A percentile compares a stretch with the other conserved stretches of the same genome.
Conservation (phyloP, 495 filamentous ascomycete genomes). For the Penicillium psychrofluorescens region DNA sequence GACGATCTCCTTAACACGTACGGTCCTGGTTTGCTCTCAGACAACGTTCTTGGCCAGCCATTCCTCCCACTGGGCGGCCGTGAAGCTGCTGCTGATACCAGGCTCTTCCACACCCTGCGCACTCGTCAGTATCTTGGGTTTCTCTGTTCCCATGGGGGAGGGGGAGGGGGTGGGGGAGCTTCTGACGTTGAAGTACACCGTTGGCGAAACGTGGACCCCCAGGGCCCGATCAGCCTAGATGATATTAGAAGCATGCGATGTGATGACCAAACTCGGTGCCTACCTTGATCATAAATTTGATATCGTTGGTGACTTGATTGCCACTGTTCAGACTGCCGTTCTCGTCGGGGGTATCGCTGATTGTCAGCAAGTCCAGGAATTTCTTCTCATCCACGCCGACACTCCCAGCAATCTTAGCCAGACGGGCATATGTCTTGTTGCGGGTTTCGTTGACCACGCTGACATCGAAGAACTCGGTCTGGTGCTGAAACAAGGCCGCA, state of each 20-base stretch:
- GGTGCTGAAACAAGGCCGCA: constrained; percentile 59
- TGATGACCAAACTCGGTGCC: constrained; percentile 1
- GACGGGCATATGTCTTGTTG: constrained; percentile 74
- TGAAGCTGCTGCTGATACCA: constrained; percentile 72
- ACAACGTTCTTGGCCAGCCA: constrained; percentile 74
- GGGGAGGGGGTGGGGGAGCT: background rate
- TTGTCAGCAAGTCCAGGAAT: constrained; percentile 56
- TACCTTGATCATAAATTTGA: constrained; percentile 79
- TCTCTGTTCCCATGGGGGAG: background rate
- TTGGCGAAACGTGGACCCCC: constrained; percentile 85
- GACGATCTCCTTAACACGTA: no score
- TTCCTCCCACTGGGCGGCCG: constrained; percentile 70
- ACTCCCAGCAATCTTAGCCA: constrained; percentile 59
- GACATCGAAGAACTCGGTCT: constrained; percentile 74
- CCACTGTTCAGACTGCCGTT: constrained; percentile 66
- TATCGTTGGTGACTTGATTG: constrained; percentile 70
- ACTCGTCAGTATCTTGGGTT: constrained; percentile 15
- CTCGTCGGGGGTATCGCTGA: constrained; percentile 52
- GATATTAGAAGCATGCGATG: constrained; percentile 8
- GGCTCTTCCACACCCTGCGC: constrained; percentile 65
- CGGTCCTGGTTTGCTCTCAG: constrained; percentile 24
- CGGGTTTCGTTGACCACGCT: constrained; percentile 72
- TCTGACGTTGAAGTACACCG: constrained; percentile 71
- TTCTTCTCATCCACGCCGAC: constrained; percentile 60
- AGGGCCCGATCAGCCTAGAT: constrained; percentile 54